phyloP scores from a whole-genome alignment of 2,329 filamentous ascomycete species.

The Neospermospora avenae region DNA sequence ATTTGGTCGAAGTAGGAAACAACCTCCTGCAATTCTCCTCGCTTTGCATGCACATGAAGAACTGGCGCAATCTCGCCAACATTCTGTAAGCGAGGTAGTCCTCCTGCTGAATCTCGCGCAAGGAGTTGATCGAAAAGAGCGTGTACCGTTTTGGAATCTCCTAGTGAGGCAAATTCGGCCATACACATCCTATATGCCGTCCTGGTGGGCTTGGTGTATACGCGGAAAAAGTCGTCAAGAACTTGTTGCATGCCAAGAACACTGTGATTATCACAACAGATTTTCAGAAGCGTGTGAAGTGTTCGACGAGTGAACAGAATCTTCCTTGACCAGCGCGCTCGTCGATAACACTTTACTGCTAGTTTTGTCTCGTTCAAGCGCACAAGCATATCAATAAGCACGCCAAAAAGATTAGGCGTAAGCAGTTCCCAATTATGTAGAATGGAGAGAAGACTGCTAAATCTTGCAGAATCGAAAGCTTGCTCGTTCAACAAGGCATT shows the following conservation, averaged over 20 bases:
- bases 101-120: slow-evolving; percentile 11
- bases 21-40: slow-evolving; percentile 60
- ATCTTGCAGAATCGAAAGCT: slow-evolving; percentile 15
- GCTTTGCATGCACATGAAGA: slow-evolving; percentile 67
- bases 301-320: slow-evolving; percentile 19
- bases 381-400: slow-evolving; percentile 22
- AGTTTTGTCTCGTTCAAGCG: slow-evolving; percentile 20
- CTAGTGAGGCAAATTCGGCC: slow-evolving; percentile 43
- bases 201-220: slow-evolving; percentile 30
- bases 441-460: slow-evolving; percentile 20
- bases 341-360: slow-evolving; percentile 27
- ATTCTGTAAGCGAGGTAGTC: not conserved
- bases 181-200: slow-evolving; percentile 36
- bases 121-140: slow-evolving; percentile 42
- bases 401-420: slow-evolving; percentile 19
- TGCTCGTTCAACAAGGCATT: slow-evolving; percentile 19
- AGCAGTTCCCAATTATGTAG: slow-evolving; percentile 25
- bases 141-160: slow-evolving; percentile 43
- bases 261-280: slow-evolving; percentile 33
- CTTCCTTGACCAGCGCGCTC: slow-evolving; percentile 13
- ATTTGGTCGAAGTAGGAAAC: slow-evolving; percentile 62
- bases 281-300: slow-evolving; percentile 33
- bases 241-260: slow-evolving; percentile 37
- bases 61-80: slow-evolving; percentile 48
- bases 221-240: slow-evolving; percentile 37